A percentile compares a stretch with the other conserved stretches of the same genome.
Conservation (phyloP, 2,329 filamentous ascomycete species). For the Sphaerulina vaccinii region DNA sequence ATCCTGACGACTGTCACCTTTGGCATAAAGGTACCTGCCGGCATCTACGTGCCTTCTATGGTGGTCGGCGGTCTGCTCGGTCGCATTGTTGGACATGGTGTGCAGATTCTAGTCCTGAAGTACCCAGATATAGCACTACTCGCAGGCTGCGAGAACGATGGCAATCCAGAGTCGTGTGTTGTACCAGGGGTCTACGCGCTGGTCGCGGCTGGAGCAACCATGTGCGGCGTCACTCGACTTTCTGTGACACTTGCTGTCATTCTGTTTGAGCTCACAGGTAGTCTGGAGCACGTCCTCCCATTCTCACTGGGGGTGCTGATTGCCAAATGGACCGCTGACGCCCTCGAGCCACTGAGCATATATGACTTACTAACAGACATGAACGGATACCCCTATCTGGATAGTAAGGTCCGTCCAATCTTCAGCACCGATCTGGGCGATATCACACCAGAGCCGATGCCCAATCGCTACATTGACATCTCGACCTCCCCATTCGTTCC, state of each 20-base stretch:
- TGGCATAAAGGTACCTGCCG: slow-evolving; percentile 92
- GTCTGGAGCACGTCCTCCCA: slow-evolving; percentile 88
- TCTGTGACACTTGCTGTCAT: slow-evolving; percentile 95
- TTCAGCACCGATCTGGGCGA: slow-evolving; percentile 87
- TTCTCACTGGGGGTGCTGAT: slow-evolving; percentile 91
- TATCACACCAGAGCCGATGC: slow-evolving; percentile 73
- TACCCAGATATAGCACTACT: slow-evolving; percentile 73
- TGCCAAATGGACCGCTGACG: slow-evolving; percentile 97
- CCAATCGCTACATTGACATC: slow-evolving; percentile 83
- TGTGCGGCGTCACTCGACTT: slow-evolving; percentile 93
- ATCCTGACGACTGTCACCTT: slow-evolving; percentile 87
- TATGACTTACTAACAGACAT: slow-evolving; percentile 94
- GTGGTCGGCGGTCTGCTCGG: slow-evolving; percentile 93
- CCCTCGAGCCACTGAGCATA: slow-evolving; percentile 89
- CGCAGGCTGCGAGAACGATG: slow-evolving; percentile 66
- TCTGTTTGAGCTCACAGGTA: slow-evolving; percentile 91
- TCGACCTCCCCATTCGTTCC: slow-evolving; percentile 76
- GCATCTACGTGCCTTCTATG: slow-evolving; percentile 98
- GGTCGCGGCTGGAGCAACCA: slow-evolving; percentile 90
- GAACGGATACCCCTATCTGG: slow-evolving; percentile 97
- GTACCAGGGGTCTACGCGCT: slow-evolving; percentile 96
- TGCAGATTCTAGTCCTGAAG: slow-evolving; percentile 76
- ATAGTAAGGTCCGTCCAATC: slow-evolving; percentile 88
- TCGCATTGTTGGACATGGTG: slow-evolving; percentile 78
- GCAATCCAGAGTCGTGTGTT: slow-evolving; percentile 75